Base-by-base conservation (phyloP, 768 basidiomycete genomes). In the Auricularia sp. region DNA sequence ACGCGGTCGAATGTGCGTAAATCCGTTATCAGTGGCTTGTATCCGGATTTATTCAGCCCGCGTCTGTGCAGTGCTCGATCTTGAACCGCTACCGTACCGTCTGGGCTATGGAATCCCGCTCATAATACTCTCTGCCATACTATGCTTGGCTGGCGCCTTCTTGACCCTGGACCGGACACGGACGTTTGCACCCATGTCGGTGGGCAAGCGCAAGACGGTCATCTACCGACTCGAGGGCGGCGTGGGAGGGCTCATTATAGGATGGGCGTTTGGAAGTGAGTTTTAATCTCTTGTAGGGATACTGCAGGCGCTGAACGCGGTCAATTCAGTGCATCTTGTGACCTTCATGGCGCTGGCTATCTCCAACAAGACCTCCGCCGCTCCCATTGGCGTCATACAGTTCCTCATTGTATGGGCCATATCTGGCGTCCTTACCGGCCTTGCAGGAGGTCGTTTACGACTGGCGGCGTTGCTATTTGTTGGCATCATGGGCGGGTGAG, bases 61-160 rank as follows among this genome's bases (percentile, higher is more conserved):
- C 39, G 39, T 14, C 47, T 21, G 18, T 18, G 29, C 56, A 59
- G 56, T 59, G 56, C 56, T 59, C 6, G 56, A 59, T 34, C 56
- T 59, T 29, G 56, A 59, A 23, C 56, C 56, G 43, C 6, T 59
- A 23, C 71, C 82, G 3, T 83, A 82, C 69, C 71, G 78, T 33
- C 78, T 88, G 36, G 80, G 80, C 47, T 88, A 87, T 70, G 69
- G 81, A 36, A 69, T 88, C 34, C 86, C 86, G 61, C 76, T 90
- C n/a, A 76, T 89, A 36, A 71, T 84, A 3, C 65, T 84, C 4
- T 87, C 87, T 10, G 61, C 85, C 47, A 66, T 83, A 29, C 75
- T 86, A 43, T 82, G 81, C 6, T 85, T 87, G 70, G 77, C 85
- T n/a, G 87, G 87, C n/a, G 79, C 86, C 2, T 88, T 90, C 72